Evolutionary conservation across 345 rosid genomes (phyloP), one percentile per base, ranked within the genome.

Genomic region (Atalantia buxifolia): DNA sequence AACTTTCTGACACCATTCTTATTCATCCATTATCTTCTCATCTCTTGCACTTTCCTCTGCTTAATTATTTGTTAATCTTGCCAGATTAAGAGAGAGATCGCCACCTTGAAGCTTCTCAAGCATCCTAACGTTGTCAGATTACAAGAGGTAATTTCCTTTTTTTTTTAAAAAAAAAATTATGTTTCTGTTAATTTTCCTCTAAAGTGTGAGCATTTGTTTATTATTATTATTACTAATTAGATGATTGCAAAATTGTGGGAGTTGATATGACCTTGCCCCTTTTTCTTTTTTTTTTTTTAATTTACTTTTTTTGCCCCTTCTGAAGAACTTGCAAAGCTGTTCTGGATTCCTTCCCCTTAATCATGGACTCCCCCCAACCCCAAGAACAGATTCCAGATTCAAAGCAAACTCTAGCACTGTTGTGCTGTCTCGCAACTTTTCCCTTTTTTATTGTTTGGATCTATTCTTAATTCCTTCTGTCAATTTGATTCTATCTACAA

Each of bases 21-120:
- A 53, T 4, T 53, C 22, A 5, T 50, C 16, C 50, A 42, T 3
- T 12, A 2, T 12, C 50, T 4, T 8, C 30, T 50, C 33, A n/a
- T 56, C 63, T 56, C 48, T 59, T 30, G 24, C 28, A 40, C 21
- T 68, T 68, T 24, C 24, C 30, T 40, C 22, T 53, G 22, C 19
- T 18, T 4, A 18, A 5, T 18, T 45, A 18, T 19, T 68, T n/a
- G 31, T 40, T n/a, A 8, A 45, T 53, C 30, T 60, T 78, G 5
- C 78, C 90, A 95, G 99, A 93, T 95, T 25, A 95, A 92, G 79
- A 89, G 98, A 68, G 99, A 95, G 86, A 93, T 95, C 75, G 89
- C 85, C 56, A 95, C 99, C 19, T 75, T 93, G 81, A 95, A 91
- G 87, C 93, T 95, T 69, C 88, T 95, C 45, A 92, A 90, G 72